phyloP scores from a whole-genome alignment of 305 asterid species.

The Fraxinus paxiana region DNA sequence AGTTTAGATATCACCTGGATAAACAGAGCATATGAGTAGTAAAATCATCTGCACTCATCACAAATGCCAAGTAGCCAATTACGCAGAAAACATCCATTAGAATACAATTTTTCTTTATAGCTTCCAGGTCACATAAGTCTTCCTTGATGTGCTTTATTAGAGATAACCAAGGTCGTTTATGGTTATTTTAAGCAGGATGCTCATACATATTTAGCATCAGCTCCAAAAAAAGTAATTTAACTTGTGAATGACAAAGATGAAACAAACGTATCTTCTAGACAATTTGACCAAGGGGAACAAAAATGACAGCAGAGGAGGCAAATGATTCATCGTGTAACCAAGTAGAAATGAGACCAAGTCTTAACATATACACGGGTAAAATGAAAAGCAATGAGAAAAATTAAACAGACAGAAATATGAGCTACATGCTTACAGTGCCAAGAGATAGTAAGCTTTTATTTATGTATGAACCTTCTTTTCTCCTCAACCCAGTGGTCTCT shows the following conservation, averaged over 20 bases:
- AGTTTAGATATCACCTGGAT: slow-evolving; percentile 72
- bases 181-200: background rate
- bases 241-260: background rate
- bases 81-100: background rate
- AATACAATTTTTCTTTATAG: background rate
- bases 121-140: slow-evolving; percentile 10
- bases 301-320: slow-evolving; percentile 4
- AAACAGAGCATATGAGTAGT: slow-evolving; percentile 5
- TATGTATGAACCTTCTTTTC: slow-evolving; percentile 83
- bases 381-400: slow-evolving; percentile 17
- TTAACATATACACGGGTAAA: slow-evolving; percentile 6
- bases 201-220: slow-evolving; percentile 3
- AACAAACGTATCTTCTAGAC: background rate
- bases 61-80: background rate
- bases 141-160: background rate
- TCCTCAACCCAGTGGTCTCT: slow-evolving; percentile 73
- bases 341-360: slow-evolving; percentile 19
- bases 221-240: background rate
- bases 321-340: slow-evolving; percentile 6
- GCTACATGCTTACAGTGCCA: slow-evolving; percentile 68
- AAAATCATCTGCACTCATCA: background rate
- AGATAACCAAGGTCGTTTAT: background rate
- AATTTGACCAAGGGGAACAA: slow-evolving; percentile 10
- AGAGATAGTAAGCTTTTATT: slow-evolving; percentile 79
- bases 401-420: slow-evolving; percentile 20